Conservation (phyloP, 495 filamentous ascomycete species). For the Xylaria acuta region DNA sequence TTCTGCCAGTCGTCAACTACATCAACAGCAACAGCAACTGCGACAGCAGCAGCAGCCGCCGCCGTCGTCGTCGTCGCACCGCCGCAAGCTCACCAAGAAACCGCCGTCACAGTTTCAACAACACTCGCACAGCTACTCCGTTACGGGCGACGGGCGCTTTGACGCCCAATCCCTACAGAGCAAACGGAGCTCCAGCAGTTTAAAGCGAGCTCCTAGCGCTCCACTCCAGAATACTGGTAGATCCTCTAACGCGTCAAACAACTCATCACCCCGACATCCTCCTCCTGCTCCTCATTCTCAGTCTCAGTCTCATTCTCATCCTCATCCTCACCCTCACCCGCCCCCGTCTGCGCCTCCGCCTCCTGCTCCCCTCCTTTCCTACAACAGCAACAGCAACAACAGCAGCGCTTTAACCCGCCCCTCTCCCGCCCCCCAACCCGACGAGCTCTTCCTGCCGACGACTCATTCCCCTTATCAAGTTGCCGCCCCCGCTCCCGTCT, state of each 20-base stretch:
- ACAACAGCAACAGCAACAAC: constrained; percentile 17
- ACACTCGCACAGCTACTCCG: constrained; percentile 47
- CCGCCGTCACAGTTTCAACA: constrained; percentile 51
- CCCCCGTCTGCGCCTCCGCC: not conserved
- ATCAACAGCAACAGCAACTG: not conserved
- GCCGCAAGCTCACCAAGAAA: constrained; percentile 63
- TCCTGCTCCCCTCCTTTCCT: not conserved
- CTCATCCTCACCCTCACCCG: not conserved
- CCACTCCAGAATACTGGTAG: constrained; percentile 50
- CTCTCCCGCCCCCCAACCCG: constrained; percentile 44
- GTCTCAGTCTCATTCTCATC: not conserved
- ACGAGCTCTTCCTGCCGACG: constrained; percentile 40
- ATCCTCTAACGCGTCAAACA: constrained; percentile 49
- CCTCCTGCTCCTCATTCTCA: constrained; percentile 1
- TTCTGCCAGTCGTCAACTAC: not conserved
- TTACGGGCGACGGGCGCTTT: constrained; percentile 54
- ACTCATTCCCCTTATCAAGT: constrained; percentile 19
- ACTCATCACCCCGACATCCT: constrained; percentile 52
- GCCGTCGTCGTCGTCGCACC: constrained; percentile 33
- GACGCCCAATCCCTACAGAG: constrained; percentile 60
- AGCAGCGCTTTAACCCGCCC: constrained; percentile 38
- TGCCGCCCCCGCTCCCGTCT: constrained; percentile 36
- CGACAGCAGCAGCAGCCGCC: not conserved
- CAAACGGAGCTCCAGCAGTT: constrained; percentile 61
- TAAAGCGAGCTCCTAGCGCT: constrained; percentile 75